These are phyloP conservation scores for Persicaria tinctoria DNA, from an alignment of 148 eudicot species.

Conservation along the genomic window DNA sequence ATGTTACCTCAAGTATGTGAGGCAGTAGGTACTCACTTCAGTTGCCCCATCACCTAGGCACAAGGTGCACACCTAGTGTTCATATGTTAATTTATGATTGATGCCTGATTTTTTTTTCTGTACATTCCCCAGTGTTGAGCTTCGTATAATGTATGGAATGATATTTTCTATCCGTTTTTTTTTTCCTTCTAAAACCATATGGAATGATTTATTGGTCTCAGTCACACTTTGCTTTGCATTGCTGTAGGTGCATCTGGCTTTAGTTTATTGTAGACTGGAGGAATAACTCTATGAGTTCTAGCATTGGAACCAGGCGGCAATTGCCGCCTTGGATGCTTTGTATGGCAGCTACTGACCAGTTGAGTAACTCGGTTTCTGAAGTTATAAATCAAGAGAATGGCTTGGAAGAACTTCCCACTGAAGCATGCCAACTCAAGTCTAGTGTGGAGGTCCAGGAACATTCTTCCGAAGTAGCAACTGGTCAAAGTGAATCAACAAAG, in stretches of 20 bases:
- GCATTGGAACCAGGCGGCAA: constrained; percentile 34
- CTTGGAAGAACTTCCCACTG: constrained; percentile 15
- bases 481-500: constrained; percentile 14
- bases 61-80: no score
- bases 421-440: constrained; percentile 16
- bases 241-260: neutral
- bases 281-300: neutral
- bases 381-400: constrained; percentile 18
- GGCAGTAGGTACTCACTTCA: neutral
- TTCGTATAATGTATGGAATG: neutral
- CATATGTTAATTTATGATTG: neutral
- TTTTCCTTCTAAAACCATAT: no score
- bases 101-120: neutral
- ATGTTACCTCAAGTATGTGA: neutral
- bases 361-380: constrained; percentile 19
- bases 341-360: constrained; percentile 24
- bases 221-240: neutral
- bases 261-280: neutral
- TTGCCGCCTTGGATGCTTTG: constrained; percentile 73
- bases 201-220: no score
- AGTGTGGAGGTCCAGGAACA: constrained; percentile 8
- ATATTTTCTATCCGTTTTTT: no score
- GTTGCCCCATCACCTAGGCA: no score
- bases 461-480: constrained; percentile 15
- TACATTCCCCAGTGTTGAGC: neutral